Evolutionary conservation across 2,329 filamentous ascomycete genomes (phyloP).

Genomic region (Rhynchosporium agropyri): DNA sequence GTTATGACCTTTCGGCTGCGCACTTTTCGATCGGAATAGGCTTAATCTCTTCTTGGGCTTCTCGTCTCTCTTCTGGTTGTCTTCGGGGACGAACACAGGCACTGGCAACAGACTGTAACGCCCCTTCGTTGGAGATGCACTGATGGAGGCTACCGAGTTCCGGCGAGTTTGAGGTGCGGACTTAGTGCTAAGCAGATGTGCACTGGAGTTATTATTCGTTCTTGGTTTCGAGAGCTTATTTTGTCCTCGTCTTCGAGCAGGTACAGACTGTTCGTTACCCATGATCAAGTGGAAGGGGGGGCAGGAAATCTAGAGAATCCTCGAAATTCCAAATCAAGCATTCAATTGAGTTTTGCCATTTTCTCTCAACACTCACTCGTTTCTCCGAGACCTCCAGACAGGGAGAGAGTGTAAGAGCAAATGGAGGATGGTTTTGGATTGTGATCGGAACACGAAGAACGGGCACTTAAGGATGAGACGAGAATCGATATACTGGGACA

Average conservation of each 20-base stretch:
- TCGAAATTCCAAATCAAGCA: conserved; percentile 4
- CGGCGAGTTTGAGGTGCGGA: conserved; percentile 29
- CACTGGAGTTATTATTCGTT: conserved; percentile 35
- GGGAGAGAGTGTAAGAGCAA: conserved; percentile 18
- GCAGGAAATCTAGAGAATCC: conserved; percentile 6
- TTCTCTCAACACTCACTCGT: conserved; percentile 18
- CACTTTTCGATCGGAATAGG: conserved; percentile 37
- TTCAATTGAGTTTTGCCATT: conserved; percentile 27
- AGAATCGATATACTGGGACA: conserved; percentile 29
- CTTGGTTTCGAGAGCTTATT: conserved; percentile 42
- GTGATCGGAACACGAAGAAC: conserved; percentile 17
- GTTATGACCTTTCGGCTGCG: conserved; percentile 23
- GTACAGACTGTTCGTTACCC: conserved; percentile 39
- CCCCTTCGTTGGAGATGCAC: conserved; percentile 23
- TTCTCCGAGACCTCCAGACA: conserved; percentile 15
- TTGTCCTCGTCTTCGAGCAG: conserved; percentile 27
- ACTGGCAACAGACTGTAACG: conserved; percentile 22
- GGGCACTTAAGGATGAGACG: conserved; percentile 32
- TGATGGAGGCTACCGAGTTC: conserved; percentile 31
- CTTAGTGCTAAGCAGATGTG: conserved; percentile 30
- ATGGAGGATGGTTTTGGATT: conserved; percentile 10
- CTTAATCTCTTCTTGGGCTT: conserved; percentile 32
- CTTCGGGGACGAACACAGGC: conserved; percentile 17
- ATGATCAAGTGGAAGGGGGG: conserved; percentile 28
- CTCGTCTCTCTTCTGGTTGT: conserved; percentile 17